Base-by-base conservation (phyloP, 164 flowering plant genomes). In the Warburgia ugandensis region DNA sequence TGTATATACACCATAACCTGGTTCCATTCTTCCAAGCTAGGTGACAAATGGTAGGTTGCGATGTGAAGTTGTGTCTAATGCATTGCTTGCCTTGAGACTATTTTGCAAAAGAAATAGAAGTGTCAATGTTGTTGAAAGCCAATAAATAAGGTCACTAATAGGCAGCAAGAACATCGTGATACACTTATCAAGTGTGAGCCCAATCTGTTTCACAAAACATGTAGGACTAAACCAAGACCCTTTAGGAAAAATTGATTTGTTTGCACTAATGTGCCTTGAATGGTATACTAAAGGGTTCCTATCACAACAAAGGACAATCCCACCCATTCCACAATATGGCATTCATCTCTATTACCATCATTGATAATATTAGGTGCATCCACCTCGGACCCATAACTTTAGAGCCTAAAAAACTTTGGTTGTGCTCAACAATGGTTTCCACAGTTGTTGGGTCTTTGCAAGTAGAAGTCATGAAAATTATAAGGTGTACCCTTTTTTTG, bases 251-350 rank as follows among this genome's bases (percentile, higher is more conserved):
- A 27, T 55, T 68, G 75, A 42, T 69, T 89, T 94, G 70, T 54
- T 71, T 47, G 86, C 68, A 36, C 96, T 95, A 38, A 88, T 77
- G 54, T 97, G 89, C 70, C 99, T 83, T 1, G 96, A 69, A 57
- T 94, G 99, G 60, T 94, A 94, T 17, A 82, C 95, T 27, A 79
- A 83, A 36, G 99, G 99, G 56, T 97, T 89, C 8, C 97, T 97
- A 77, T 94, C 99, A 74, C 99, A 94, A 44, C 97, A 89, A 46
- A 94, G 72, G 69, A 94, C 66, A 12, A 73, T 86, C 56, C 99
- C 99, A 62, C 84, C 97, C 99, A 94, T 89, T 48, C 95, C 95
- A 67, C 99, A 94, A 38, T 89, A 78, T 83, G 77, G 52, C 99
- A 94, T 54, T 94, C 99, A 65, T 94, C 99, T 30, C 84, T 67